Base-by-base conservation (phyloP, 2,329 filamentous ascomycete species). In the Aureobasidium sp. region DNA sequence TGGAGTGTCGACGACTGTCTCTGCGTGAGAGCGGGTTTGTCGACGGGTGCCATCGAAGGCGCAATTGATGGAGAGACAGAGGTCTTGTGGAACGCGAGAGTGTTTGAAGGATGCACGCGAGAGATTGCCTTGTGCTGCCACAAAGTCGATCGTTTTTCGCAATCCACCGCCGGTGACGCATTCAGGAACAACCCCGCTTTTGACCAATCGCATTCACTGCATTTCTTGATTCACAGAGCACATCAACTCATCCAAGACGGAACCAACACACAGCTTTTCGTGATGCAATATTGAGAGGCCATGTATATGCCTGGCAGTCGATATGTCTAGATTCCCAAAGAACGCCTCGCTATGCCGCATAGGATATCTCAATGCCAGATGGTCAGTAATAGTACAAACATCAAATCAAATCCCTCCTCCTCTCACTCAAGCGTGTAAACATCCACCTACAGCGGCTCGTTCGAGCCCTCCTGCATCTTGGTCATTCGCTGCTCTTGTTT, bases 1-100 rank as follows among this genome's bases (percentile, higher is more conserved):
- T 84, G 83, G 59, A 83, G 74, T 17, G 73, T 75, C n/a, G 76
- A 74, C 42, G 76, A 78, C 58, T 75, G 53, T 14, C 53, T 32
- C 32, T 35, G 35, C 12, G 24, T 19, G 22, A 55, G 53, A 10
- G 45, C 19, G 19, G 53, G 53, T 24, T 55, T 55, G 22, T 47
- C 32, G 24, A 37, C 8, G 17, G 35, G 48, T 24, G 48, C 48
- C 48, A 51, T 51, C 8, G 37, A 41, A 34, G 45, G 34, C 34
- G 45, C 6, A 5, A 3, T 30, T 6, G 44, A 27, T 4, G 10
- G 41, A 37, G 32, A 10, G 16, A 25, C 24, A 24, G 32, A 37
- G 22, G 44, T 30, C 30, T 48, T 12, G 32, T 48, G 21, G 42
- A 11, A 6, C n/a, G 6, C 27, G 19, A 14, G n/a, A 22, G 37